These are phyloP conservation scores for Suhomyces bribrorum DNA, from an alignment of 1,139 yeast species.

Conservation along the genomic window DNA sequence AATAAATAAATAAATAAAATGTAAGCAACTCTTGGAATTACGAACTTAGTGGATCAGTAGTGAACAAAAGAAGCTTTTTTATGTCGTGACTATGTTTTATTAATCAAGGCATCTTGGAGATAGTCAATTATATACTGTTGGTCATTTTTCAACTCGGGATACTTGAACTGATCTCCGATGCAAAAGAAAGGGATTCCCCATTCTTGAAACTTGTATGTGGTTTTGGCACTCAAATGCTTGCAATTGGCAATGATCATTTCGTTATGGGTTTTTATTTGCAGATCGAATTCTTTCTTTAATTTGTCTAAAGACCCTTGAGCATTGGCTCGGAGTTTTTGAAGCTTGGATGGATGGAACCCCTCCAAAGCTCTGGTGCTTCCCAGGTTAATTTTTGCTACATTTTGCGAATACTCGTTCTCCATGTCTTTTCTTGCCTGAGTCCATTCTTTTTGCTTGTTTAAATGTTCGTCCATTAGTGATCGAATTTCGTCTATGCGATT, in stretches of 20 bases:
- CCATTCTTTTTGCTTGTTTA: slow-evolving; percentile 20
- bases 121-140: slow-evolving; percentile 24
- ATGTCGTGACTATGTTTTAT: too few species aligned
- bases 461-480: slow-evolving; percentile 19
- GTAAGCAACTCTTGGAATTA: too few species aligned
- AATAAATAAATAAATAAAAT: too few species aligned
- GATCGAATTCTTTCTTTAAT: slow-evolving; percentile 10
- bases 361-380: slow-evolving; percentile 12
- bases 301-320: slow-evolving; percentile 10
- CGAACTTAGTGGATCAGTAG: too few species aligned
- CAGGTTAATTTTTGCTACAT: slow-evolving; percentile 8
- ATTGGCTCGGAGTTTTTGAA: slow-evolving; percentile 10
- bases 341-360: slow-evolving; percentile 20
- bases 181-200: slow-evolving; percentile 30
- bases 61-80: too few species aligned
- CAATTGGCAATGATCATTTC: slow-evolving; percentile 15
- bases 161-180: slow-evolving; percentile 21
- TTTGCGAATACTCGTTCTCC: slow-evolving; percentile 12
- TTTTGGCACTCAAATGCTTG: slow-evolving; percentile 21
- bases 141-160: slow-evolving; percentile 28
- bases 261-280: slow-evolving; percentile 21
- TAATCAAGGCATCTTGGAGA: slow-evolving; percentile 4
- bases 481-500: slow-evolving; percentile 3
- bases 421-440: slow-evolving; percentile 17
- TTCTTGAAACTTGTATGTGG: slow-evolving; percentile 16